Percentiles rank a stretch among this genome's conserved stretches.
Conservation (phyloP, 2,329 filamentous ascomycete species). For the Verticillium zaregamsianum region DNA sequence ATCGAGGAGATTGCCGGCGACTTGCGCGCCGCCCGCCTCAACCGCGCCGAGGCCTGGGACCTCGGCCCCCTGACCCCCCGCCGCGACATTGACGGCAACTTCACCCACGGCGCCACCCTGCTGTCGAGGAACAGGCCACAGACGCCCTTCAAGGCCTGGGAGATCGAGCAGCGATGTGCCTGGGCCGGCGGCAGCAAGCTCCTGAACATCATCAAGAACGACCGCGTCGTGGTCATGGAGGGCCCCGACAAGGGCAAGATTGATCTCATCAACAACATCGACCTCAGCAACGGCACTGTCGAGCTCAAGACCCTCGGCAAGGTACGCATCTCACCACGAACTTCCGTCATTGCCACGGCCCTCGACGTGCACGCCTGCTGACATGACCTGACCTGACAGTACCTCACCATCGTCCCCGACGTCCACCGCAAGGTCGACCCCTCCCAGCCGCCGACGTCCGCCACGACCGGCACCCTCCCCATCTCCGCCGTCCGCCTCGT, state of each 20-base stretch:
- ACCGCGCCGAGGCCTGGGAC: slow-evolving; percentile 71
- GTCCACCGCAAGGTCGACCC: slow-evolving; percentile 26
- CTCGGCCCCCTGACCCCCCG: slow-evolving; percentile 75
- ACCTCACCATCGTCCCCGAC: slow-evolving; percentile 34
- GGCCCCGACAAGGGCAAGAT: slow-evolving; percentile 83
- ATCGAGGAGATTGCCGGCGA: slow-evolving; percentile 25
- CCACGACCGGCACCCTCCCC: slow-evolving; percentile 55
- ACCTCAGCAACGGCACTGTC: slow-evolving; percentile 50
- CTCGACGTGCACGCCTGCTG: neutral
- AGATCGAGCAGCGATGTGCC: slow-evolving; percentile 38
- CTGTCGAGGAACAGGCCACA: slow-evolving; percentile 30
- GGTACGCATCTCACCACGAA: slow-evolving; percentile 43
- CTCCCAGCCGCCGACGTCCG: slow-evolving; percentile 35
- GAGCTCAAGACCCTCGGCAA: slow-evolving; percentile 58
- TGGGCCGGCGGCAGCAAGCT: slow-evolving; percentile 54
- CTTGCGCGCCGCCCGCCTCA: slow-evolving; percentile 31
- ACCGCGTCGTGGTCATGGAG: slow-evolving; percentile 77
- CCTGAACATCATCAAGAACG: slow-evolving; percentile 62
- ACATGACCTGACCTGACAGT: slow-evolving; percentile 17
- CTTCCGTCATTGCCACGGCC: neutral
- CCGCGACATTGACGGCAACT: slow-evolving; percentile 60
- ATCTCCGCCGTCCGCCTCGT: slow-evolving; percentile 77
- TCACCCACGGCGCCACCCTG: slow-evolving; percentile 46
- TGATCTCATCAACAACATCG: slow-evolving; percentile 60
- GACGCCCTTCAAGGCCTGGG: slow-evolving; percentile 25